Conservation (phyloP, 768 basidiomycete species). For the Pleurotus eryngii region DNA sequence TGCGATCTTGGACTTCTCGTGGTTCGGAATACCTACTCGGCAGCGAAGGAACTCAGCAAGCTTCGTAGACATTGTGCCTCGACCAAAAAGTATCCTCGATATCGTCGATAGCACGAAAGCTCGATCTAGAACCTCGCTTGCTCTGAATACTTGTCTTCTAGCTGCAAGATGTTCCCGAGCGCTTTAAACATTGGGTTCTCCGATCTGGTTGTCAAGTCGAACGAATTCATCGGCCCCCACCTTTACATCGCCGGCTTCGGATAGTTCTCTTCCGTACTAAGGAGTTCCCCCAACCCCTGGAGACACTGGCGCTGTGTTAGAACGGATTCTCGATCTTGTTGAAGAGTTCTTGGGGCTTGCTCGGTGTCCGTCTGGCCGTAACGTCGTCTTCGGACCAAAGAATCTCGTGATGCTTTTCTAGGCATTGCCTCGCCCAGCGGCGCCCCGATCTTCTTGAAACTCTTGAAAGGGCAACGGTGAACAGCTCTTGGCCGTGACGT, state of each 20-base stretch:
- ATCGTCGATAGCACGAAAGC: slow-evolving; percentile 1
- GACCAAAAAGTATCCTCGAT: slow-evolving; percentile 1
- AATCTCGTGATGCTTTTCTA: slow-evolving; percentile 6
- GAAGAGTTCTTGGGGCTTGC: slow-evolving; percentile 1
- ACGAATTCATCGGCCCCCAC: slow-evolving; percentile 1
- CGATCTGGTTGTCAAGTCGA: neutral
- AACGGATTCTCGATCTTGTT: slow-evolving; percentile 3
- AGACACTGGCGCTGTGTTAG: slow-evolving; percentile 2
- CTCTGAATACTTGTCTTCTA: slow-evolving; percentile 4
- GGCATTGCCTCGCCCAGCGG: neutral
- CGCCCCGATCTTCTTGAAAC: slow-evolving; percentile 4
- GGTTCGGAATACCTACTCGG: neutral
- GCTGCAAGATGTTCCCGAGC: neutral
- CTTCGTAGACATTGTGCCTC: slow-evolving; percentile 5
- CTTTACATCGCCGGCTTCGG: slow-evolving; percentile 4
- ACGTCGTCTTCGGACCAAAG: neutral
- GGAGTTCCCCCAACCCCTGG: slow-evolving; percentile 1
- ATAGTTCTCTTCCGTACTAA: neutral
- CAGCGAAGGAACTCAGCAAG: slow-evolving; percentile 1
- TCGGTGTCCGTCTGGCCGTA: neutral
- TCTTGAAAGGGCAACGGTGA: slow-evolving; percentile 3
- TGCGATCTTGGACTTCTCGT: slow-evolving; percentile 1
- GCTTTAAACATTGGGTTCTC: slow-evolving; percentile 5
- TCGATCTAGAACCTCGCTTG: neutral
- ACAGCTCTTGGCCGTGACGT: slow-evolving; percentile 2